A percentile compares a stretch with the other conserved stretches of the same genome.
phyloP scores from a whole-genome alignment of 306 rosid genomes.

The Trifolium pratense region DNA sequence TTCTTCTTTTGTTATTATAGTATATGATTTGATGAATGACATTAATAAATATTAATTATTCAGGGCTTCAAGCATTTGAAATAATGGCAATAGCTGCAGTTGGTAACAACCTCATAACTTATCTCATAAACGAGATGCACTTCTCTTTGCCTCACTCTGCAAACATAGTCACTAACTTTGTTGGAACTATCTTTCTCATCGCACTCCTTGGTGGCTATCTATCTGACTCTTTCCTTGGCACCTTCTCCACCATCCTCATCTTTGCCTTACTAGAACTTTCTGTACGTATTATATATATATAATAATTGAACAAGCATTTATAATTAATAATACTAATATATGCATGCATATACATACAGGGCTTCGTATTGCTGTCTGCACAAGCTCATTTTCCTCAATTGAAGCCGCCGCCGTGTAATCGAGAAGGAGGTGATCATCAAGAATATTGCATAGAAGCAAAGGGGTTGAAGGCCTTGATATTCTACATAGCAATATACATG shows the following conservation, averaged over 20 bases:
- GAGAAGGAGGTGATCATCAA: slow-evolving; percentile 10
- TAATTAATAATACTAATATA: neutral
- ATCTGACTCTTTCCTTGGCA: slow-evolving; percentile 92
- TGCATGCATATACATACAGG: slow-evolving; percentile 45
- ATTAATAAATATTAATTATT: no score
- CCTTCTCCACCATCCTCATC: slow-evolving; percentile 96
- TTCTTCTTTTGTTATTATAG: no score
- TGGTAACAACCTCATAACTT: slow-evolving; percentile 98
- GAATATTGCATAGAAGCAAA: slow-evolving; percentile 69
- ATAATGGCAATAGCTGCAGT: slow-evolving; percentile 98
- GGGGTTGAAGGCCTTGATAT: slow-evolving; percentile 73
- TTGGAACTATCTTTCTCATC: slow-evolving; percentile 87
- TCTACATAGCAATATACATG: slow-evolving; percentile 80
- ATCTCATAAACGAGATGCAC: slow-evolving; percentile 88
- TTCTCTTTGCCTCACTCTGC: slow-evolving; percentile 84
- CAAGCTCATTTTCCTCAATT: slow-evolving; percentile 91
- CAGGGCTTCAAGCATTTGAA: slow-evolving; percentile 94
- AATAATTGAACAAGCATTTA: neutral
- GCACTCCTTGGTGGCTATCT: slow-evolving; percentile 95
- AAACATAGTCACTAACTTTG: slow-evolving; percentile 90
- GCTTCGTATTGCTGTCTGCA: slow-evolving; percentile 85
- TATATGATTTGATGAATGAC: neutral
- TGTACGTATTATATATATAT: slow-evolving; percentile 43
- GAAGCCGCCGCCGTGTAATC: slow-evolving; percentile 79
- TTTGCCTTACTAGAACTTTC: slow-evolving; percentile 91